Conservation (phyloP, 2,329 filamentous ascomycete genomes). For the Phialophora chinensis region DNA sequence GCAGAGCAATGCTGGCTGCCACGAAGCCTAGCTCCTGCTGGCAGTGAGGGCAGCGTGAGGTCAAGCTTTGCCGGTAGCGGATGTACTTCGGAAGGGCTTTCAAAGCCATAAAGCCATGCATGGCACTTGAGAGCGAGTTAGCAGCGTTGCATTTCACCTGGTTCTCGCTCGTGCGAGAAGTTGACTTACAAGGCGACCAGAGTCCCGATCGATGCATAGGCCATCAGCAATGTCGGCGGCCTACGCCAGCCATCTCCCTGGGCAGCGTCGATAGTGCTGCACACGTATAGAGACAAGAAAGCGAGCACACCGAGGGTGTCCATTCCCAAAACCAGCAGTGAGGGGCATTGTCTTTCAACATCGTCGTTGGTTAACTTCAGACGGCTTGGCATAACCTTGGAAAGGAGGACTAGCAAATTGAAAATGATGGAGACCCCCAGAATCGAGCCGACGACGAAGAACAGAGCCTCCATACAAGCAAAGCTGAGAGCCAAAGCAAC, state of each 20-base stretch:
- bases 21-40: slow-evolving; percentile 15
- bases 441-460: slow-evolving; percentile 25
- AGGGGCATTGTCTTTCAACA: slow-evolving; percentile 14
- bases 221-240: slow-evolving; percentile 9
- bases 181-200: slow-evolving; percentile 30
- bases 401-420: slow-evolving; percentile 17
- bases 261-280: slow-evolving; percentile 16
- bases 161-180: too few relatives aligned
- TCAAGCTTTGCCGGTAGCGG: slow-evolving; percentile 27
- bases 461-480: slow-evolving; percentile 8
- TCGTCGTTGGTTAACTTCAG: slow-evolving; percentile 3
- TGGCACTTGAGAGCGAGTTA: slow-evolving; percentile 19
- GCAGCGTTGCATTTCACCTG: neutral
- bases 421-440: slow-evolving; percentile 24
- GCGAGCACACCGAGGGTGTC: slow-evolving; percentile 24
- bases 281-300: slow-evolving; percentile 27
- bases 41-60: slow-evolving; percentile 26
- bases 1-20: slow-evolving; percentile 8
- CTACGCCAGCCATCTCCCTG: neutral
- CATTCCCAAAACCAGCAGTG: slow-evolving; percentile 11
- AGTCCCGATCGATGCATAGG: slow-evolving; percentile 23
- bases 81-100: slow-evolving; percentile 18
- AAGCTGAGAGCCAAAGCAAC: slow-evolving; percentile 28
- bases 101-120: slow-evolving; percentile 24
- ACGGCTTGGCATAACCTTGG: neutral